A percentile compares a stretch with the other conserved stretches of the same genome.
Evolutionary conservation across 768 basidiomycete genomes (phyloP).

Genomic region (Boletellus emodensis): DNA sequence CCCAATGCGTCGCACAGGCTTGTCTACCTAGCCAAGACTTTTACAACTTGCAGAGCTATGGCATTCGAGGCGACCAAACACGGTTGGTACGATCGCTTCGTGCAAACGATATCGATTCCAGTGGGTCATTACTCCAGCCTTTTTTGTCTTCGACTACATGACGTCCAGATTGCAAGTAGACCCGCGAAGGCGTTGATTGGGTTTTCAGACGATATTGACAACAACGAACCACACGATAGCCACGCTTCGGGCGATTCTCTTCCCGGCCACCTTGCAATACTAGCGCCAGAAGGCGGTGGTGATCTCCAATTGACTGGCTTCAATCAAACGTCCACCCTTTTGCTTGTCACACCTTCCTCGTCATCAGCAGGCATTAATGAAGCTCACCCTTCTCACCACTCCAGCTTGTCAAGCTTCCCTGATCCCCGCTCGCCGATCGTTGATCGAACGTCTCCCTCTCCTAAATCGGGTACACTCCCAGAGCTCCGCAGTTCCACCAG

Average conservation of each 20-base stretch:
- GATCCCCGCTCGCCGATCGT: not conserved
- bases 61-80: constrained; percentile 35
- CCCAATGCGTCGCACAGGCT: constrained; percentile 36
- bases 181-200: constrained; percentile 11
- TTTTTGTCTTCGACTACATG: not conserved
- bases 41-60: constrained; percentile 45
- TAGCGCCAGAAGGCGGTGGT: not conserved
- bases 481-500: not conserved
- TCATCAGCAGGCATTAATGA: not conserved
- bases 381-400: not conserved
- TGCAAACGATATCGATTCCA: constrained; percentile 18
- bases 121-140: constrained; percentile 12
- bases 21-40: constrained; percentile 45
- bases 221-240: constrained; percentile 3
- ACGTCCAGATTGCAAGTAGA: constrained; percentile 16
- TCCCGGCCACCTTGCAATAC: not conserved
- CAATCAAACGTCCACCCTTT: not conserved
- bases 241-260: not conserved
- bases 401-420: not conserved
- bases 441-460: not conserved
- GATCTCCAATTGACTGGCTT: not conserved
- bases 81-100: constrained; percentile 62
- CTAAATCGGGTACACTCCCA: not conserved
- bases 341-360: not conserved
- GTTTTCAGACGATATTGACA: constrained; percentile 7